Percentiles rank a stretch among this genome's conserved stretches.
These are phyloP conservation scores for Bonia amplexicaulis DNA, from an alignment of 176 grass and related monocot species.

Conservation along the genomic window DNA sequence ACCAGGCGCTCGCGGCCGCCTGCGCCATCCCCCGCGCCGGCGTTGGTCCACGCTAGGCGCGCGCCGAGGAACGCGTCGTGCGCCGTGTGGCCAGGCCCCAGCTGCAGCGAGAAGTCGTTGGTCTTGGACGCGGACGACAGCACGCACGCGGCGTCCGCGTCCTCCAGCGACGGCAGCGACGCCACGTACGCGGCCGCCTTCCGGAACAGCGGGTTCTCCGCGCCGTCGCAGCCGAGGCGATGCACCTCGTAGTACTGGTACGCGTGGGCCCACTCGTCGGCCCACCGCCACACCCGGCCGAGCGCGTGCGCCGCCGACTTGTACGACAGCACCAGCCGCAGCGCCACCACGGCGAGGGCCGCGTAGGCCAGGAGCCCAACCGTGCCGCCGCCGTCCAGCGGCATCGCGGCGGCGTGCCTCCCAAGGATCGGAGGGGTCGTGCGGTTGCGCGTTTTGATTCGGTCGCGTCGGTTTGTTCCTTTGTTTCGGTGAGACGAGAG, in stretches of 20 bases:
- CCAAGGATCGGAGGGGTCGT: neutral
- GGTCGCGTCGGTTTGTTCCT: constrained; percentile 25
- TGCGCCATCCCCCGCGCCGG: neutral
- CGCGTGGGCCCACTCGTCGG: constrained; percentile 69
- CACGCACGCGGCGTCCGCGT: constrained; percentile 60
- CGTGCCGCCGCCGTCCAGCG: constrained; percentile 10
- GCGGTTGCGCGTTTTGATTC: constrained; percentile 35
- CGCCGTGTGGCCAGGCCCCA: constrained; percentile 47
- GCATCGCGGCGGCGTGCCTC: constrained; percentile 4
- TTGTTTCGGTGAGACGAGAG: neutral
- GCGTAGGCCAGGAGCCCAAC: constrained; percentile 4
- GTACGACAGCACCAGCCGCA: constrained; percentile 60
- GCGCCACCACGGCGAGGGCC: constrained; percentile 20
- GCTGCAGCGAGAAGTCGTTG: constrained; percentile 77
- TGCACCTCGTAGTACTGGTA: constrained; percentile 95
- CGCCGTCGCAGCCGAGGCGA: constrained; percentile 17
- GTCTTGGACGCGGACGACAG: constrained; percentile 62
- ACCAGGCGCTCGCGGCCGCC: constrained; percentile 41
- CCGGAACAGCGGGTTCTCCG: constrained; percentile 89
- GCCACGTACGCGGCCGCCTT: constrained; percentile 70
- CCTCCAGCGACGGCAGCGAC: constrained; percentile 67
- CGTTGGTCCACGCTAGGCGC: constrained; percentile 67
- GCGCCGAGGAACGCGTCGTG: constrained; percentile 76
- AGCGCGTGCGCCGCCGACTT: constrained; percentile 58
- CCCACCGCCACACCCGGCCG: constrained; percentile 56